Conservation (phyloP, 306 rosid genomes). For the Alnus rubra region DNA sequence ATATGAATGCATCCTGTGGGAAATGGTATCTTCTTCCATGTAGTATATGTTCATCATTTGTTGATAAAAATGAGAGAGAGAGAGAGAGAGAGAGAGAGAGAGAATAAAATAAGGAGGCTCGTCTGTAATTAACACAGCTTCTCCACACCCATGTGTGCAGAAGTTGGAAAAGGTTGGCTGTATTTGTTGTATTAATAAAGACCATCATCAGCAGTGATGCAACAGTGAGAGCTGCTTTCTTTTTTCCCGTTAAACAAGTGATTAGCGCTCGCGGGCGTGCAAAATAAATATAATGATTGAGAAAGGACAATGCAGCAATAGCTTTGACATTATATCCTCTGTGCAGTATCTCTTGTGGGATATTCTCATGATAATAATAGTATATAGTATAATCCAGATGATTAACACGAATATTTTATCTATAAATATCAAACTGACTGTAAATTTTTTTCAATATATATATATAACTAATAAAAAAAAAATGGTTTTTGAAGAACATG, state of each 20-base stretch:
- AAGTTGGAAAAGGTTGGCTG: constrained; percentile 45
- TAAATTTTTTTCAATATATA: too few species aligned
- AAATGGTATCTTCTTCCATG: background rate
- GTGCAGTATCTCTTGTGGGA: background rate
- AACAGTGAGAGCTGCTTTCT: constrained; percentile 24
- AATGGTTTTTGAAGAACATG: too few species aligned
- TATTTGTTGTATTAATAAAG: constrained; percentile 42
- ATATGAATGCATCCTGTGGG: background rate
- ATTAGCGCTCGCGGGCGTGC: constrained; percentile 34
- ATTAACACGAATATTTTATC: too few species aligned
- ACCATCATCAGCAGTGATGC: constrained; percentile 16
- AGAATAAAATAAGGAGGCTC: constrained; percentile 26
- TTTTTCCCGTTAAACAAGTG: background rate
- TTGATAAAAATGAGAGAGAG: constrained; percentile 22
- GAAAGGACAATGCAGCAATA: constrained; percentile 8
- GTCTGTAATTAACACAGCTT: constrained; percentile 24
- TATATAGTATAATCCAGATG: too few species aligned
- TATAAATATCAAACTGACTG: too few species aligned
- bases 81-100: constrained; percentile 16
- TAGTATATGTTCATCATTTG: constrained; percentile 12
- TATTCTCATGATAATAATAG: too few species aligned
- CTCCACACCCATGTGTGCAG: constrained; percentile 40
- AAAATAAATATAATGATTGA: background rate
- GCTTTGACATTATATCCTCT: constrained; percentile 9
- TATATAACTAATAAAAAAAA: too few species aligned